Percentiles rank a stretch among this genome's conserved stretches.
Conservation (phyloP, 371 early-diverging fungal species). For the Dichotomocladium elegans region DNA sequence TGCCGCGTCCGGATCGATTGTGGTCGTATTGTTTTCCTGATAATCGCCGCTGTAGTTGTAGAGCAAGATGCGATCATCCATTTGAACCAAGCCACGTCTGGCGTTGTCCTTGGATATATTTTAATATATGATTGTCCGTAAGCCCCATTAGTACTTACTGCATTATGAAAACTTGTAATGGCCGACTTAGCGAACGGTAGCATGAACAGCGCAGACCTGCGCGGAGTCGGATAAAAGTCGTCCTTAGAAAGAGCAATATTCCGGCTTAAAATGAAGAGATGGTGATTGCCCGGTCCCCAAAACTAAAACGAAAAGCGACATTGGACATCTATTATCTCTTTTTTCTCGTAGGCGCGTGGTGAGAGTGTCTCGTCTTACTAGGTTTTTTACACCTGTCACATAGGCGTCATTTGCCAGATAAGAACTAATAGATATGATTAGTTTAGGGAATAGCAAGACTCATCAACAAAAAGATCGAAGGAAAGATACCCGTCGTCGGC, state of each 20-base stretch:
- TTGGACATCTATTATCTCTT: background rate
- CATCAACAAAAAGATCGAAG: background rate
- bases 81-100: conserved; percentile 59
- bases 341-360: too few relatives aligned
- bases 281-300: conserved; percentile 74
- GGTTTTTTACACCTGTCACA: conserved; percentile 49
- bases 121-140: background rate
- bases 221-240: background rate
- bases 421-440: conserved; percentile 1
- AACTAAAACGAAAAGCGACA: conserved; percentile 40
- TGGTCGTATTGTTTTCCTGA: conserved; percentile 65
- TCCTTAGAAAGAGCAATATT: background rate
- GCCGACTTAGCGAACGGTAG: conserved; percentile 70
- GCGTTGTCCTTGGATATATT: conserved; percentile 57
- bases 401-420: conserved; percentile 49
- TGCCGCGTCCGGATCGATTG: conserved; percentile 70
- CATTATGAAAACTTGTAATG: conserved; percentile 51
- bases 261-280: conserved; percentile 53
- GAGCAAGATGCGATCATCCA: conserved; percentile 70
- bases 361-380: conserved; percentile 57
- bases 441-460: background rate
- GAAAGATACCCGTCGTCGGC: background rate
- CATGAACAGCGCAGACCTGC: conserved; percentile 46
- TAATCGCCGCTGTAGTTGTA: conserved; percentile 62
- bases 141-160: conserved; percentile 30